phyloP scores from a whole-genome alignment of 2,329 filamentous ascomycete genomes.

The Onygenales sp. region DNA sequence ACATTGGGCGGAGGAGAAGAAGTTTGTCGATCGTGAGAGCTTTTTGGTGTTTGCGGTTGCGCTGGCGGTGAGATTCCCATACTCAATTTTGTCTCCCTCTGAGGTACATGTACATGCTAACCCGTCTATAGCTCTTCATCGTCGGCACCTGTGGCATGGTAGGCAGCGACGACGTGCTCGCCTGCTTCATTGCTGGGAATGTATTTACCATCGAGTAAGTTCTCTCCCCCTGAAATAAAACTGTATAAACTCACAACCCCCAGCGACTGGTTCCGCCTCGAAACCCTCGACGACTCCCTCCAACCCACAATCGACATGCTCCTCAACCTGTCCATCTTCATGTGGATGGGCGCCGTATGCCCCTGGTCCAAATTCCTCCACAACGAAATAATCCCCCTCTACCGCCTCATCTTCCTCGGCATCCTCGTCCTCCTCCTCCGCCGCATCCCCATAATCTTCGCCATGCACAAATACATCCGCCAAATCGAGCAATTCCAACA shows the following conservation, averaged over 20 bases:
- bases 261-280: constrained; percentile 78
- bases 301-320: constrained; percentile 94
- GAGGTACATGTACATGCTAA: background rate
- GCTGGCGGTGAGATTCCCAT: constrained; percentile 50
- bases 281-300: constrained; percentile 83
- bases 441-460: constrained; percentile 66
- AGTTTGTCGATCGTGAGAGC: constrained; percentile 76
- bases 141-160: constrained; percentile 79
- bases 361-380: constrained; percentile 65
- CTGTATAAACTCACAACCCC: constrained; percentile 10
- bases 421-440: constrained; percentile 68
- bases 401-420: constrained; percentile 63
- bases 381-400: constrained; percentile 62
- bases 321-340: constrained; percentile 77
- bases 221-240: background rate
- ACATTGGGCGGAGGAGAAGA: constrained; percentile 72
- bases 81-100: background rate
- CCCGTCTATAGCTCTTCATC: constrained; percentile 57
- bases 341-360: constrained; percentile 81
- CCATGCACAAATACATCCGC: constrained; percentile 63
- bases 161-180: constrained; percentile 80
- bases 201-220: constrained; percentile 74
- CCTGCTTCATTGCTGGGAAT: constrained; percentile 88
- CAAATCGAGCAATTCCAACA: constrained; percentile 68
- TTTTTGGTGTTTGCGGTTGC: constrained; percentile 82